Conservation (phyloP, 345 rosid genomes). For the Citrus mangshanensis region DNA sequence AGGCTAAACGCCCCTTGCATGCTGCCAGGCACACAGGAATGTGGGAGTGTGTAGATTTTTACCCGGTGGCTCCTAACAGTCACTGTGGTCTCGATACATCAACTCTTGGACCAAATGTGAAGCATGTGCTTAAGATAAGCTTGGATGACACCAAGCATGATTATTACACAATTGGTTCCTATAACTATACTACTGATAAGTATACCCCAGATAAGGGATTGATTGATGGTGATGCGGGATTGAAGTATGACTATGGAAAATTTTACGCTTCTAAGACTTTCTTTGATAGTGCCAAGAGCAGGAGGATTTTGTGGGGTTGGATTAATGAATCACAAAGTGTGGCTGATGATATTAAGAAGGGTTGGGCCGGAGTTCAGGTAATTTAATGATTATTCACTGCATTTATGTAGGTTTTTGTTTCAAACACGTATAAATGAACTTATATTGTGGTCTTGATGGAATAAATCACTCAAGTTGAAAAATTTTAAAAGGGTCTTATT, state of each 20-base stretch:
- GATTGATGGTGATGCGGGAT: constrained; percentile 36
- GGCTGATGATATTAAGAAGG: constrained; percentile 44
- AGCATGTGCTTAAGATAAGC: constrained; percentile 60
- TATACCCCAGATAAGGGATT: constrained; percentile 50
- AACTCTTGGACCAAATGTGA: constrained; percentile 14
- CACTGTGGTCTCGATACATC: constrained; percentile 33
- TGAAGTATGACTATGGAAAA: constrained; percentile 70
- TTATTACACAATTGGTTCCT: constrained; percentile 48
- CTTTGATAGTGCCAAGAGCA: constrained; percentile 44
- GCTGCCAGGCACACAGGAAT: constrained; percentile 50
- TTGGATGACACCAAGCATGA: constrained; percentile 55
- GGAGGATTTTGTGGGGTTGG: constrained; percentile 75
- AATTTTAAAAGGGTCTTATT: no score
- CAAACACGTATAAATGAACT: accelerated
- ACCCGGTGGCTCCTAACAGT: constrained; percentile 32
- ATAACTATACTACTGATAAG: constrained; percentile 28
- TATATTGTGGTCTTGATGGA: no score
- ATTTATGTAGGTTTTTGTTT: no score
- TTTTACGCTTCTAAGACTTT: constrained; percentile 87
- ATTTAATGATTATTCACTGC: background rate
- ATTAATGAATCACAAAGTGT: constrained; percentile 49
- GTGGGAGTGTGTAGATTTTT: constrained; percentile 94
- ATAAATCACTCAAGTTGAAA: accelerated
- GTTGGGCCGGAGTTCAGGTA: constrained; percentile 81
- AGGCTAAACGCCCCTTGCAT: constrained; percentile 43